Evolutionary conservation across 305 asterid genomes (phyloP).

Genomic region (Caryopteris hybrid): DNA sequence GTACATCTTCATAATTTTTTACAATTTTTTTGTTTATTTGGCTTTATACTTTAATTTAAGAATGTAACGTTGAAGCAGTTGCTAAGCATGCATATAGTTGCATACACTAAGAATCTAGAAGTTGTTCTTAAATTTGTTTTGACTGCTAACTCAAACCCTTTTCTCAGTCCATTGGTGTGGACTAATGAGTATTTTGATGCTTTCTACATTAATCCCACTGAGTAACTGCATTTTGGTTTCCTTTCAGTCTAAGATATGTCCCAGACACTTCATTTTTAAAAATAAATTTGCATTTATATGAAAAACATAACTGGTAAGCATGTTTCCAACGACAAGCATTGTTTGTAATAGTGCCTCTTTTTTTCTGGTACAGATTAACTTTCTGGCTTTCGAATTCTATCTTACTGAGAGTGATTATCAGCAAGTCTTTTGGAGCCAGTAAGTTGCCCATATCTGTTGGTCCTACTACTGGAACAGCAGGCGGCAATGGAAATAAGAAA

Average conservation of each 20-base stretch:
- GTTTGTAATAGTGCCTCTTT: background rate
- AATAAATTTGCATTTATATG: background rate
- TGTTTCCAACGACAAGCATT: background rate
- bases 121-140: background rate
- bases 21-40: background rate
- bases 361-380: constrained; percentile 50
- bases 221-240: background rate
- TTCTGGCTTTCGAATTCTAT: constrained; percentile 78
- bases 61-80: background rate
- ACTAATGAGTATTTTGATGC: background rate
- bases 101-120: background rate
- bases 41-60: background rate
- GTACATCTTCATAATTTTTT: background rate
- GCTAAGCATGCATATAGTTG: background rate
- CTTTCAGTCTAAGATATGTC: background rate
- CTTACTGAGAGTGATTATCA: constrained; percentile 60
- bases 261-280: background rate
- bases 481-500: constrained; percentile 24
- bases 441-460: constrained; percentile 33
- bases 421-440: constrained; percentile 37
- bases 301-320: background rate
- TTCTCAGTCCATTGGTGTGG: background rate
- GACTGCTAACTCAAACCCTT: background rate
- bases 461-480: constrained; percentile 23
- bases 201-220: background rate